phyloP scores from a whole-genome alignment of 768 basidiomycete genomes.

The Xerocomellus dryophilus region DNA sequence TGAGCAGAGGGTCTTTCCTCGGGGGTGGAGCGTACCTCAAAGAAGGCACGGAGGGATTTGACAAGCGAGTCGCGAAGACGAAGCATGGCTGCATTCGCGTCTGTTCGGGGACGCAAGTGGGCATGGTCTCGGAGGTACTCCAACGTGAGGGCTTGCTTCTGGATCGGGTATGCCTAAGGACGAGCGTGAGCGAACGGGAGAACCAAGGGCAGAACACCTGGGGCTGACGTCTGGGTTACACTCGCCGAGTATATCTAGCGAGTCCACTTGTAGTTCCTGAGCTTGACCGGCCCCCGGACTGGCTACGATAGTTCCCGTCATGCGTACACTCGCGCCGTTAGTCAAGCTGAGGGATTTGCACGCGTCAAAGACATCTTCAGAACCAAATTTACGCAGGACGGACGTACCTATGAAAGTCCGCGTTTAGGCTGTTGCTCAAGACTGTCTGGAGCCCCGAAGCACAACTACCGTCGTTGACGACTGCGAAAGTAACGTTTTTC shows the following conservation, averaged over 20 bases:
- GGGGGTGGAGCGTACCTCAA: slow-evolving; percentile 53
- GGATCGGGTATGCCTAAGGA: slow-evolving; percentile 79
- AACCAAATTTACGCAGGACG: background rate
- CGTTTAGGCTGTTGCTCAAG: slow-evolving; percentile 36
- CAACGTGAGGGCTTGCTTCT: slow-evolving; percentile 77
- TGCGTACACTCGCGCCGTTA: slow-evolving; percentile 53
- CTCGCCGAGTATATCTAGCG: slow-evolving; percentile 48
- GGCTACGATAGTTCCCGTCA: slow-evolving; percentile 44
- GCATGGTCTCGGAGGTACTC: slow-evolving; percentile 83
- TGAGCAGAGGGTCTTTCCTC: background rate
- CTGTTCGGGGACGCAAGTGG: slow-evolving; percentile 84
- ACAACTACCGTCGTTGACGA: slow-evolving; percentile 78
- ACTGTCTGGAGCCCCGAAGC: slow-evolving; percentile 75
- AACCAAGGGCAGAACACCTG: background rate
- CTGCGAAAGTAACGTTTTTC: slow-evolving; percentile 84
- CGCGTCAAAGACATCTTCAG: slow-evolving; percentile 1
- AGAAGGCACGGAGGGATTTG: slow-evolving; percentile 60
- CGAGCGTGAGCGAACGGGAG: slow-evolving; percentile 4
- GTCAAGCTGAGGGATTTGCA: slow-evolving; percentile 37
- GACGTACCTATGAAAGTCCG: slow-evolving; percentile 20
- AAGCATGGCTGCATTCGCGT: slow-evolving; percentile 67
- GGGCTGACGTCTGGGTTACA: slow-evolving; percentile 54
- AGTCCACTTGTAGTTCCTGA: slow-evolving; percentile 49
- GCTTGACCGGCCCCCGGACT: slow-evolving; percentile 52
- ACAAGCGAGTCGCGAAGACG: slow-evolving; percentile 62